Percentiles rank a stretch among this genome's conserved stretches.
These are phyloP conservation scores for Silene uniflora DNA, from an alignment of 148 eudicot genomes.

Conservation along the genomic window DNA sequence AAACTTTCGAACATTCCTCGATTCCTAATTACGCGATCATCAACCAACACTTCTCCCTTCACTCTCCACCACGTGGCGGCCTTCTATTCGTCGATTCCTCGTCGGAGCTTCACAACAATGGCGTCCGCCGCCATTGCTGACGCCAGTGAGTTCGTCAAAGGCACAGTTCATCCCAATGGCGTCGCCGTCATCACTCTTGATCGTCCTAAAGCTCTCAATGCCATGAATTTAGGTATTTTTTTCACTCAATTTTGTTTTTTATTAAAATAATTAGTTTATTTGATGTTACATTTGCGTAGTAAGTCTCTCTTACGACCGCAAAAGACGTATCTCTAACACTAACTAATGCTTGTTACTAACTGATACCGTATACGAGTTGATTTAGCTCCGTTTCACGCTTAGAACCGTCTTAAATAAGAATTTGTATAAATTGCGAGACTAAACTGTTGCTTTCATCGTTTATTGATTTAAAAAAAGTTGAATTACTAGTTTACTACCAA, in stretches of 20 bases:
- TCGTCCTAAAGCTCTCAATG: slow-evolving; percentile 96
- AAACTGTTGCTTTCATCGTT: background rate
- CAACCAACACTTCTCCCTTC: slow-evolving; percentile 12
- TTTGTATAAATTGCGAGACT: background rate
- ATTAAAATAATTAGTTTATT: background rate
- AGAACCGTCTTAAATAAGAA: no score
- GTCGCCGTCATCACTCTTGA: slow-evolving; percentile 89
- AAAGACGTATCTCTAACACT: no score
- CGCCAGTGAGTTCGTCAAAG: slow-evolving; percentile 64
- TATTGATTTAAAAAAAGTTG: background rate
- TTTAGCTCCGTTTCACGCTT: no score
- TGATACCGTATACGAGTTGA: no score
- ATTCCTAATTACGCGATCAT: slow-evolving; percentile 33
- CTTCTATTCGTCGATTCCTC: slow-evolving; percentile 23
- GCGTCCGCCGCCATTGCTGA: slow-evolving; percentile 37
- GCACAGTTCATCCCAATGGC: slow-evolving; percentile 69
- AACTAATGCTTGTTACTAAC: no score
- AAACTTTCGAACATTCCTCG: slow-evolving; percentile 29
- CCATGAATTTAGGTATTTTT: slow-evolving; percentile 72
- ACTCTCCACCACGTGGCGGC: slow-evolving; percentile 19
- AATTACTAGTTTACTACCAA: background rate
- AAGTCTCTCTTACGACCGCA: no score
- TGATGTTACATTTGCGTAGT: background rate
- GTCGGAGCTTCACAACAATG: slow-evolving; percentile 48
- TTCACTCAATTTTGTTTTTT: background rate